Conservation (phyloP, 257 asterid genomes). For the Solanum medicagineum region DNA sequence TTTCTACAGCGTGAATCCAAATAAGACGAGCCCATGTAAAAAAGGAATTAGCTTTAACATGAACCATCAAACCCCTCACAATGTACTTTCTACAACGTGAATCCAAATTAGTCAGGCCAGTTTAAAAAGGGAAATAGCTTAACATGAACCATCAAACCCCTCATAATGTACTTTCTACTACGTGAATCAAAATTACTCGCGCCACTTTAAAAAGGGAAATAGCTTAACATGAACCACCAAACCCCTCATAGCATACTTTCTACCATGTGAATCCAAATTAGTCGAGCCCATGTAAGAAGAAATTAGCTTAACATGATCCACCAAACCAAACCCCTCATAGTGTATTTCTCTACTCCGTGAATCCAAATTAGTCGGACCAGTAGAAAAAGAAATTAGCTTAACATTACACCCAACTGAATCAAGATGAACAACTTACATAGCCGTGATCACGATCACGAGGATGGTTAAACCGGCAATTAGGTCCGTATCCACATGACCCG, state of each 20-base stretch:
- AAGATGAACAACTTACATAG: slow-evolving; percentile 30
- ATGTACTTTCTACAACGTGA: neutral
- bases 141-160: neutral
- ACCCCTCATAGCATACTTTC: neutral
- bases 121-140: neutral
- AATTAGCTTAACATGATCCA: neutral
- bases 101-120: neutral
- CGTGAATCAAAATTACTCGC: neutral
- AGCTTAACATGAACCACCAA: neutral
- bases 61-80: neutral
- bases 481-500: slow-evolving; percentile 76
- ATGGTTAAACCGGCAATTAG: slow-evolving; percentile 79
- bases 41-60: neutral
- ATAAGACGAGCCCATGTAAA: neutral
- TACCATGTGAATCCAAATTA: neutral
- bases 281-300: neutral
- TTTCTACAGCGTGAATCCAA: neutral
- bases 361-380: neutral
- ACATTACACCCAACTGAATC: neutral
- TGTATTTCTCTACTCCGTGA: neutral
- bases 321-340: neutral
- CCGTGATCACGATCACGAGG: slow-evolving; percentile 44
- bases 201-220: neutral
- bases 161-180: neutral
- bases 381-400: neutral